Base-by-base conservation (phyloP, 148 eudicot species). In the Agrostemma githago region DNA sequence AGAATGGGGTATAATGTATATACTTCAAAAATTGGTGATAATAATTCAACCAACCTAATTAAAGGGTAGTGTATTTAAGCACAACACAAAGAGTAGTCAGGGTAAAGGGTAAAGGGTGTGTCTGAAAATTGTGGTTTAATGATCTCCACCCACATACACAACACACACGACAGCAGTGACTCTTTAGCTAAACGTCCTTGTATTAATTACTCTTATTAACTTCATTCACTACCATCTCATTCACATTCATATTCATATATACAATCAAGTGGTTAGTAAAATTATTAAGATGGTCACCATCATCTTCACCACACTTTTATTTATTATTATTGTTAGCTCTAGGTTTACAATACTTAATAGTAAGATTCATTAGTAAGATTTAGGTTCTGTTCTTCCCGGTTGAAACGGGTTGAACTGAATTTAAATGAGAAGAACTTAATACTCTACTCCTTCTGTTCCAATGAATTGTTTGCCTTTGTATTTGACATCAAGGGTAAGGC, bases 21-120 rank as follows among this genome's bases (percentile, higher is more conserved):
- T n/a, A 41, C 14, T 26, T 20, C 2, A 62, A 75, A 39, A 78
- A 59, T 34, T 44, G 60, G 17, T 21, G 34, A 26, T 26, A 26
- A 26, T 9, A 78, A 72, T 78, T 54, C 81, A 73, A 60, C 81
- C 34, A 78, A 78, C 80, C 44, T 58, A 73, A 78, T 77, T 70
- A 77, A 77, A 70, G 79, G 53, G 17, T n/a, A n/a, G n/a, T 72
- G 68, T 78, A 58, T 72, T 66, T 51, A 51, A 51, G 1, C 56
- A 51, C 56, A 51, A 51, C 6, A 26, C 34, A 26, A 26, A 26
- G 34, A 26, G 34, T 26, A n/a, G n/a, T n/a, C n/a, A n/a, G n/a
- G n/a, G n/a, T n/a, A n/a, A n/a, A n/a, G n/a, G n/a, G n/a, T n/a
- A n/a, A n/a, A n/a, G 72, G 81, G 73, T 66, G 51, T 78, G 73